Evolutionary conservation across 257 asterid genomes (phyloP).

Genomic region (Solanum appendiculatum): DNA sequence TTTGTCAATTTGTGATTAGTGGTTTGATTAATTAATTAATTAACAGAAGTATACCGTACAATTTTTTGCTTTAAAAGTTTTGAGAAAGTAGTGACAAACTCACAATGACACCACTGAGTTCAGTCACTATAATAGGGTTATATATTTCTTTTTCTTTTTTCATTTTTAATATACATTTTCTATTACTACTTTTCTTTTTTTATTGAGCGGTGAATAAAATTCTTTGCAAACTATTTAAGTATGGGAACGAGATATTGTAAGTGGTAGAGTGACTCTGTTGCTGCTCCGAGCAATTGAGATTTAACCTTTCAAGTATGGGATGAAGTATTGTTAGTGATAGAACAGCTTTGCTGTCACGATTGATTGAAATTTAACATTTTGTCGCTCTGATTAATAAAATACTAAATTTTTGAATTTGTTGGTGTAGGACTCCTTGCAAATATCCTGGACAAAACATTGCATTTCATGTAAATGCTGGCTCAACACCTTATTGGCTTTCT

Average conservation of each 20-base stretch:
- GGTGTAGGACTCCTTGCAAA: constrained; percentile 74
- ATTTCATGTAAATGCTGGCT: constrained; percentile 83
- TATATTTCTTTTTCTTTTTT: neutral
- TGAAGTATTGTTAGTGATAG: neutral
- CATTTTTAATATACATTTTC: neutral
- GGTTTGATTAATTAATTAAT: neutral
- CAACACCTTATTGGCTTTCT: constrained; percentile 82
- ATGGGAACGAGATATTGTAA: neutral
- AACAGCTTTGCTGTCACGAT: fast-evolving
- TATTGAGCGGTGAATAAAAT: neutral
- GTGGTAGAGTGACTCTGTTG: neutral
- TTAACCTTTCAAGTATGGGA: neutral
- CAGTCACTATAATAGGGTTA: neutral
- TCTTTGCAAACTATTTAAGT: neutral
- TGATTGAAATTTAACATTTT: neutral
- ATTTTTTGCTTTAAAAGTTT: neutral
- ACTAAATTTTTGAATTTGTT: neutral
- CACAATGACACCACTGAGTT: constrained; percentile 3
- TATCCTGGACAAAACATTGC: constrained; percentile 85
- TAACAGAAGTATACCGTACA: neutral
- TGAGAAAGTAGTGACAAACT: neutral
- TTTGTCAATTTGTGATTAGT: constrained; percentile 22
- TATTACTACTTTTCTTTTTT: neutral
- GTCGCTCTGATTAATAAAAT: neutral
- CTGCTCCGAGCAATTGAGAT: neutral